Evolutionary conservation across 2,329 filamentous ascomycete species (phyloP).

Genomic region (Scleromitrula shiraiana): DNA sequence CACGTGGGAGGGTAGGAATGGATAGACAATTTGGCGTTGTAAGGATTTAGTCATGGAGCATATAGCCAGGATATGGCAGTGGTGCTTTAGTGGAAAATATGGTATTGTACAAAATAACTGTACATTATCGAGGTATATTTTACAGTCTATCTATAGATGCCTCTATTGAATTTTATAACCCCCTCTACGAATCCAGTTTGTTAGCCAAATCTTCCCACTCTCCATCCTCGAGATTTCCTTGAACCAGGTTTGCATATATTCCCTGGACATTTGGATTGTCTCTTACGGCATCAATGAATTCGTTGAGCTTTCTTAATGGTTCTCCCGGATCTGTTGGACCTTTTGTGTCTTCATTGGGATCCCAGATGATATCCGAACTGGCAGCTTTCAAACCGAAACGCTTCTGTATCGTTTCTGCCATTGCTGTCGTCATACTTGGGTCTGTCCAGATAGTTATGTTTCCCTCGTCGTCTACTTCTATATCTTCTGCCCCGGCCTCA

Average conservation of each 20-base stretch:
- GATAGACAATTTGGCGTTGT: neutral
- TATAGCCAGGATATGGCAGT: neutral
- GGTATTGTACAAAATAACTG: neutral
- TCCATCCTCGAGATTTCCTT: slow-evolving; percentile 44
- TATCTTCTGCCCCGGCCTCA: slow-evolving; percentile 73
- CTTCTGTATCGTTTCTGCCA: slow-evolving; percentile 55
- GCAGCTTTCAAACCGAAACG: slow-evolving; percentile 59
- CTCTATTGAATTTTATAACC: slow-evolving; percentile 13
- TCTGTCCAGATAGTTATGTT: slow-evolving; percentile 65
- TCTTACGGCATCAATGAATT: slow-evolving; percentile 51
- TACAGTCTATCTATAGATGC: slow-evolving; percentile 11
- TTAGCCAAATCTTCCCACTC: slow-evolving; percentile 46
- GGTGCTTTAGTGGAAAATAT: neutral
- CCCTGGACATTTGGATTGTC: slow-evolving; percentile 69
- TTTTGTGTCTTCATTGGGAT: slow-evolving; percentile 71
- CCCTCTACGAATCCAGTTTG: slow-evolving; percentile 38
- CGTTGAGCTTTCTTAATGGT: slow-evolving; percentile 47
- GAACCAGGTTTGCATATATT: slow-evolving; percentile 64
- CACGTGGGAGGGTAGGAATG: neutral
- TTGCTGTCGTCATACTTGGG: slow-evolving; percentile 54
- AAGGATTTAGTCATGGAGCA: neutral
- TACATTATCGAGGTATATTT: slow-evolving; percentile 1
- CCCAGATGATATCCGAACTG: slow-evolving; percentile 76
- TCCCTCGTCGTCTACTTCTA: slow-evolving; percentile 60
- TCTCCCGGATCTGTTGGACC: slow-evolving; percentile 52